Evolutionary conservation across 2,329 filamentous ascomycete genomes (phyloP).

Genomic region (Atkinsonella texensis): DNA sequence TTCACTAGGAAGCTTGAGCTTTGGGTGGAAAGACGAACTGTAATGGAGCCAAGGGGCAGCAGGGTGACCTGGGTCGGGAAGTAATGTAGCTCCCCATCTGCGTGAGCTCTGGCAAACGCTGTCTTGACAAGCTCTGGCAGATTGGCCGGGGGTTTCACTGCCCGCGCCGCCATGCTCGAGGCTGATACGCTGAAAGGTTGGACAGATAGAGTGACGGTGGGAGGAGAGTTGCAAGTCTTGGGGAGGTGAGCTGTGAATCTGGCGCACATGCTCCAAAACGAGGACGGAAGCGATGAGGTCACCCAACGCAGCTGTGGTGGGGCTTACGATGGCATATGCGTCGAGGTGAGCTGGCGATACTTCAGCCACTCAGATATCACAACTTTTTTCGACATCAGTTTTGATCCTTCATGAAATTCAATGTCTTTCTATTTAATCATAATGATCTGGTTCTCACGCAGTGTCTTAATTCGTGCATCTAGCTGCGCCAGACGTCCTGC

Average conservation of each 20-base stretch:
- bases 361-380: too few species aligned
- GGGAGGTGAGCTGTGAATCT: too few species aligned
- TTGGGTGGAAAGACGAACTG: conserved; percentile 22
- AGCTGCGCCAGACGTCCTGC: background rate
- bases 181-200: background rate
- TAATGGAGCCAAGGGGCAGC: conserved; percentile 29
- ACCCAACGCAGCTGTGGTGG: too few species aligned
- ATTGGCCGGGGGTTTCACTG: conserved; percentile 23
- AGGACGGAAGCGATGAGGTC: too few species aligned
- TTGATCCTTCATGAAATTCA: background rate
- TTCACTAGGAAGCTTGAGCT: background rate
- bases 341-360: too few species aligned
- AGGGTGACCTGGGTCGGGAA: conserved; percentile 42
- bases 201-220: too few species aligned
- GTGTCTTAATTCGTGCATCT: too few species aligned
- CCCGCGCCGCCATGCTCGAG: conserved; percentile 1
- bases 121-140: conserved; percentile 39
- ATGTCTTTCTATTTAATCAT: background rate
- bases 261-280: too few species aligned
- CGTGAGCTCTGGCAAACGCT: conserved; percentile 35
- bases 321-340: too few species aligned
- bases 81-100: conserved; percentile 37
- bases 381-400: too few species aligned
- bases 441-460: too few species aligned
- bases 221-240: too few species aligned